These are phyloP conservation scores for Lentinula aciculospora DNA, from an alignment of 768 basidiomycete genomes.

Conservation along the genomic window DNA sequence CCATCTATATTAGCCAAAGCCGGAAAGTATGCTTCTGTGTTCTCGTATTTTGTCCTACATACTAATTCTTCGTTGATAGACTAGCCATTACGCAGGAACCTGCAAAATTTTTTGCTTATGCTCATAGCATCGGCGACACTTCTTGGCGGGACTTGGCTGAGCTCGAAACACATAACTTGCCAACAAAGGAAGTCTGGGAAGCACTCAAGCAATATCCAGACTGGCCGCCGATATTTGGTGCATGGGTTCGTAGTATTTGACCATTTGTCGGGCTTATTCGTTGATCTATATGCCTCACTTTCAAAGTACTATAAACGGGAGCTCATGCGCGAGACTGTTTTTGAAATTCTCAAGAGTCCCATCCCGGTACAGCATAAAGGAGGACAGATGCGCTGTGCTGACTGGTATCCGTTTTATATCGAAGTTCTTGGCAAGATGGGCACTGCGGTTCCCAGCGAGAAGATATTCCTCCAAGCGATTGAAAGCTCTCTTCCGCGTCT, in stretches of 20 bases:
- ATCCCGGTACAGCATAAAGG: neutral
- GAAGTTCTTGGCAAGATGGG: neutral
- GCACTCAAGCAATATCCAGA: neutral
- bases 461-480: neutral
- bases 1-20: conserved; percentile 1
- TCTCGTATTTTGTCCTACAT: neutral
- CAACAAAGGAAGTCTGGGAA: neutral
- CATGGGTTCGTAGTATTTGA: neutral
- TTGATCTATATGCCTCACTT: neutral
- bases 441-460: neutral
- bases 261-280: neutral
- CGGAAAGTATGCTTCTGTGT: neutral
- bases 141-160: conserved; percentile 2
- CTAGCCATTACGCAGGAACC: conserved; percentile 1
- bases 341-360: neutral
- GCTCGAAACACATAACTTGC: neutral
- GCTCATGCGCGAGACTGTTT: neutral
- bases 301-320: neutral
- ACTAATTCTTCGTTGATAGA: neutral
- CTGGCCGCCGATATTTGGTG: conserved; percentile 3
- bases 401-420: neutral
- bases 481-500: neutral
- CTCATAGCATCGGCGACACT: neutral
- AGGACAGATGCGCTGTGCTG: neutral
- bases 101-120: conserved; percentile 5